These are phyloP conservation scores for Podospora didyma DNA, from an alignment of 495 filamentous ascomycete genomes.

Conservation along the genomic window DNA sequence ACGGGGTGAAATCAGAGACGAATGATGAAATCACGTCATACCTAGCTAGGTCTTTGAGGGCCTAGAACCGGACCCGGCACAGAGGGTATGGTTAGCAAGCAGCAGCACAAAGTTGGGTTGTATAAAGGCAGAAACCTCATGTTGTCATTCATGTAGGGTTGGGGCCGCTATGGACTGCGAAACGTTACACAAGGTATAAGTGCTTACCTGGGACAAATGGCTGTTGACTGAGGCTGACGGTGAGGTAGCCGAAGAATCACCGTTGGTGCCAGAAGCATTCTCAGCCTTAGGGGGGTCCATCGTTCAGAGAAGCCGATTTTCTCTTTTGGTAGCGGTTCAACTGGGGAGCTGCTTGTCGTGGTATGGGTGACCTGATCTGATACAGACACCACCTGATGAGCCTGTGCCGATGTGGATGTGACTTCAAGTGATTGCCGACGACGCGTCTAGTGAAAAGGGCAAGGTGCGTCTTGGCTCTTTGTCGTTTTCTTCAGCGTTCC, in stretches of 20 bases:
- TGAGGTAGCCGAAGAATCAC: background rate
- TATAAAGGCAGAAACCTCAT: background rate
- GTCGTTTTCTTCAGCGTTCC: too few species aligned
- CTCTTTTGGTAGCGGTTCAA: too few species aligned
- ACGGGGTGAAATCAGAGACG: constrained; percentile 1
- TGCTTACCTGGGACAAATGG: constrained; percentile 22
- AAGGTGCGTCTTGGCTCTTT: too few species aligned
- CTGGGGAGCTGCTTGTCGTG: too few species aligned
- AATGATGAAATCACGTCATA: constrained; percentile 28
- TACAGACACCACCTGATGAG: background rate
- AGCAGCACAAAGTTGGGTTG: background rate
- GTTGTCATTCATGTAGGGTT: constrained; percentile 1
- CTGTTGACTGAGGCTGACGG: constrained; percentile 12
- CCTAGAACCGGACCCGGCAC: constrained; percentile 28
- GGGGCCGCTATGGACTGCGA: background rate
- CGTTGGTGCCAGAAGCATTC: background rate
- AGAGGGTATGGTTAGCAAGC: constrained; percentile 16
- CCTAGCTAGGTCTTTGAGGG: constrained; percentile 45
- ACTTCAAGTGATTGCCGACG: background rate
- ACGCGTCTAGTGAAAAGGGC: background rate
- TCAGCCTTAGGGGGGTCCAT: background rate
- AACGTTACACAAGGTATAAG: background rate
- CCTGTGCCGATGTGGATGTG: too few species aligned
- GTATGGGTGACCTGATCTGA: background rate
- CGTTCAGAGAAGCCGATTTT: too few species aligned